Percentiles rank a stretch among this genome's conserved stretches.
Conservation (phyloP, 192 early-diverging fungal species). For the Rhizophlyctis rosea region DNA sequence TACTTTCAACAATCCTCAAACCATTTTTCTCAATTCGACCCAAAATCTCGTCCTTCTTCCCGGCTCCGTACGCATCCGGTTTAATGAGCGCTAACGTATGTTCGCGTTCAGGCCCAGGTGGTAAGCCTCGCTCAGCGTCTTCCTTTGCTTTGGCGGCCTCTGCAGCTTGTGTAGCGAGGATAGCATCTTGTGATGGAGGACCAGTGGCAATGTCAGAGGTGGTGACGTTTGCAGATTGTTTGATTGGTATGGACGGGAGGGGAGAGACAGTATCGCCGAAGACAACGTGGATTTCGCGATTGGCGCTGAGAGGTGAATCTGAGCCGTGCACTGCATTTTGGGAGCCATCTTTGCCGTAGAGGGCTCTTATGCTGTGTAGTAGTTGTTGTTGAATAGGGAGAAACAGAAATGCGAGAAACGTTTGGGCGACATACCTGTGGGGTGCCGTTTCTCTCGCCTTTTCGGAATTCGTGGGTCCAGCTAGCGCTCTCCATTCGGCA, state of each 20-base stretch:
- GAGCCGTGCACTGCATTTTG: slow-evolving; percentile 58
- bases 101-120: slow-evolving; percentile 4
- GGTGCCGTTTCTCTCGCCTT: slow-evolving; percentile 39
- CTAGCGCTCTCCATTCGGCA: slow-evolving; percentile 25
- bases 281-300: slow-evolving; percentile 37
- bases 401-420: no score
- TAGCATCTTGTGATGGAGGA: slow-evolving; percentile 15
- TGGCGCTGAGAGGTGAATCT: slow-evolving; percentile 41
- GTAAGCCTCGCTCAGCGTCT: not conserved
- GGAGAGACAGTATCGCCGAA: slow-evolving; percentile 36
- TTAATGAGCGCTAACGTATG: slow-evolving; percentile 40
- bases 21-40: slow-evolving; percentile 20
- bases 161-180: slow-evolving; percentile 12
- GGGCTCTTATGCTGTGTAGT: slow-evolving; percentile 40
- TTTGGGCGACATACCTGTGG: not conserved
- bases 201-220: not conserved
- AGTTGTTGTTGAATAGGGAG: no score
- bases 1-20: slow-evolving; percentile 43
- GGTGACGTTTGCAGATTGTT: slow-evolving; percentile 32
- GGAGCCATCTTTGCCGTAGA: slow-evolving; percentile 49
- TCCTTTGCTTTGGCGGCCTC: slow-evolving; percentile 19
- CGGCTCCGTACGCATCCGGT: slow-evolving; percentile 27
- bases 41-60: slow-evolving; percentile 31
- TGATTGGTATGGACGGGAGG: slow-evolving; percentile 13
- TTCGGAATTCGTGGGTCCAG: slow-evolving; percentile 48